Evolutionary conservation across 495 filamentous ascomycete genomes (phyloP).

Genomic region (Trichoderma erinaceum): DNA sequence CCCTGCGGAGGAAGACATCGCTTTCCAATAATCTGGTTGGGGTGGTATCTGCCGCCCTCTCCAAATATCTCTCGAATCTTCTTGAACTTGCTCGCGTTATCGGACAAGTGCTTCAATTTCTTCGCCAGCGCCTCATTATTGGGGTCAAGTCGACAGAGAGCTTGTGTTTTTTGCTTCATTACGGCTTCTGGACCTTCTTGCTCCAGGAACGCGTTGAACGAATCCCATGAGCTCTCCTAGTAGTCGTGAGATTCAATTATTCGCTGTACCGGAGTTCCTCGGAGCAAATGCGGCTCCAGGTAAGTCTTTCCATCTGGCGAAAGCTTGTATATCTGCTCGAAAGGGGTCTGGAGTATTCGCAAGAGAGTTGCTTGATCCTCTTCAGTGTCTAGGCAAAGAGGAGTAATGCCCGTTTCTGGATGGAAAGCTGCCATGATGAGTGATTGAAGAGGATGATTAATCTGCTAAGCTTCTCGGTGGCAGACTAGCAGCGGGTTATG

Average conservation of each 20-base stretch:
- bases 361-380: not conserved
- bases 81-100: constrained; percentile 7
- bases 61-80: constrained; percentile 14
- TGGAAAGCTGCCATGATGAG: not conserved
- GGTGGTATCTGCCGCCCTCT: not conserved
- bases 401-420: not conserved
- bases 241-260: not conserved
- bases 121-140: not conserved
- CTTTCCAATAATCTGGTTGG: constrained; percentile 12
- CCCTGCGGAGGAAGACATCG: not conserved
- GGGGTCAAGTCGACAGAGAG: not conserved
- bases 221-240: constrained; percentile 2
- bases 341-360: not conserved
- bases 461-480: too few relatives aligned
- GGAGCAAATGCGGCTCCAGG: not conserved
- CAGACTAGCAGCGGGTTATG: too few relatives aligned
- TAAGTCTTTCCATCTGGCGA: constrained; percentile 11
- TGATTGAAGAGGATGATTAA: not conserved
- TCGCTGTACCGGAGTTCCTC: not conserved
- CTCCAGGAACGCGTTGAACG: not conserved
- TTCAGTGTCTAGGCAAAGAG: not conserved
- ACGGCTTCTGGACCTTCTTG: not conserved
- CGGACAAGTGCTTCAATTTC: not conserved
- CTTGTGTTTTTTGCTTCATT: not conserved
- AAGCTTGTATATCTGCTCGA: not conserved